A percentile compares a stretch with the other conserved stretches of the same genome.
phyloP scores from a whole-genome alignment of 495 filamentous ascomycete species.

The Cenococcum geophilum region DNA sequence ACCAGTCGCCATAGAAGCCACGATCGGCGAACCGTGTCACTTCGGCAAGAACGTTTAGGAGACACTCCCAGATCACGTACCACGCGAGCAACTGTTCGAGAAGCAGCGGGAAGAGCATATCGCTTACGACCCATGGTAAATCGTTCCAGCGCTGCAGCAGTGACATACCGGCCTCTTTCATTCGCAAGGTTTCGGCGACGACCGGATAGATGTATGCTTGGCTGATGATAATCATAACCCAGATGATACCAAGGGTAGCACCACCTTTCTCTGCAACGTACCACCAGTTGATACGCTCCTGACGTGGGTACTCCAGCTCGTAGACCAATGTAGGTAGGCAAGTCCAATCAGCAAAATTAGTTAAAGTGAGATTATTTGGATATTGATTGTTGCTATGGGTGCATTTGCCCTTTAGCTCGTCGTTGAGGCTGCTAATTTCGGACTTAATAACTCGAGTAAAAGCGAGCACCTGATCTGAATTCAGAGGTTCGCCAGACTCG shows the following conservation, averaged over 20 bases:
- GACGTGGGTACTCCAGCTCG: conserved; percentile 69
- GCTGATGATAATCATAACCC: conserved; percentile 51
- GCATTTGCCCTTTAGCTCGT: conserved; percentile 57
- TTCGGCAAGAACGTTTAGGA: conserved; percentile 69
- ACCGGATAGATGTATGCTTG: conserved; percentile 57
- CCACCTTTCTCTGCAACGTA: conserved; percentile 64
- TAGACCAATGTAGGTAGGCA: conserved; percentile 69
- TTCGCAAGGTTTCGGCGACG: conserved; percentile 56
- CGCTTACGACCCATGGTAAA: conserved; percentile 63
- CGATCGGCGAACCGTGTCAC: conserved; percentile 70
- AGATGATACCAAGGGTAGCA: conserved; percentile 62
- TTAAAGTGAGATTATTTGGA: conserved; percentile 59
- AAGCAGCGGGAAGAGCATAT: conserved; percentile 68
- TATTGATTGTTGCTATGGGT: conserved; percentile 44
- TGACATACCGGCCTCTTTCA: conserved; percentile 58
- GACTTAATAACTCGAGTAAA: conserved; percentile 54
- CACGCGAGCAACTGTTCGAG: conserved; percentile 65
- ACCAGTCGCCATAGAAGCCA: conserved; percentile 70
- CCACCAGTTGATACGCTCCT: conserved; percentile 59
- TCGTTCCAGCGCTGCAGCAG: conserved; percentile 52
- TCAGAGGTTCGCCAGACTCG: conserved; percentile 50
- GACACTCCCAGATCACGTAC: conserved; percentile 78
- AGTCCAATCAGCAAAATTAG: conserved; percentile 64
- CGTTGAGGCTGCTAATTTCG: conserved; percentile 56
- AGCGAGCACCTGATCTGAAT: conserved; percentile 51